These are phyloP conservation scores for Puccinellia tenuiflora DNA, from an alignment of 176 grass and related monocot genomes.

Conservation along the genomic window DNA sequence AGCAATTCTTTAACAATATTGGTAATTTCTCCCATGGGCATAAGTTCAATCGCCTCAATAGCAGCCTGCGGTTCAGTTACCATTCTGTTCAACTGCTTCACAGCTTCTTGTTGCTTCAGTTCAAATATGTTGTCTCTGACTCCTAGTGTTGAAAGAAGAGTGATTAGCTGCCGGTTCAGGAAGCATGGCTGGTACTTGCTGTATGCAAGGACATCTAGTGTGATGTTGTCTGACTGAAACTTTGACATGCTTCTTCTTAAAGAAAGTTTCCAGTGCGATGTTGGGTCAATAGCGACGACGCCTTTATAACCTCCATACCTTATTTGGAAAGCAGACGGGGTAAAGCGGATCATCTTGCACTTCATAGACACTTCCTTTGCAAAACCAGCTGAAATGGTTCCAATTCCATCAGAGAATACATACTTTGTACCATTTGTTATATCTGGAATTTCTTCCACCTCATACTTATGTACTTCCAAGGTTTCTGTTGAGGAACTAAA, in stretches of 20 bases:
- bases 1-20: conserved; percentile 67
- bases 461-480: conserved; percentile 42
- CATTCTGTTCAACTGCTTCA: conserved; percentile 55
- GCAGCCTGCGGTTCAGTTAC: conserved; percentile 60
- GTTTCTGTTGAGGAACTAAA: conserved; percentile 87
- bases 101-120: conserved; percentile 52
- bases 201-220: conserved; percentile 85
- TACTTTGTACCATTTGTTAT: conserved; percentile 44
- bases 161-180: conserved; percentile 81
- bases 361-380: conserved; percentile 63
- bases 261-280: conserved; percentile 66
- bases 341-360: conserved; percentile 54
- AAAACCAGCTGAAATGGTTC: conserved; percentile 81
- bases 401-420: conserved; percentile 89
- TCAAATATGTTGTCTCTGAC: conserved; percentile 61
- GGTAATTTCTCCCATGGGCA: conserved; percentile 73
- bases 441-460: conserved; percentile 67
- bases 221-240: conserved; percentile 65
- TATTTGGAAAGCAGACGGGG: conserved; percentile 88
- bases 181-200: conserved; percentile 82
- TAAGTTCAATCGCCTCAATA: conserved; percentile 60
- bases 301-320: conserved; percentile 91
- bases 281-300: conserved; percentile 70
- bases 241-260: conserved; percentile 86
- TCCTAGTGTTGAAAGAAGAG: conserved; percentile 80